Evolutionary conservation across 768 basidiomycete species (phyloP), one percentile per base, ranked within the genome.

Genomic region (Agaricus blazei): DNA sequence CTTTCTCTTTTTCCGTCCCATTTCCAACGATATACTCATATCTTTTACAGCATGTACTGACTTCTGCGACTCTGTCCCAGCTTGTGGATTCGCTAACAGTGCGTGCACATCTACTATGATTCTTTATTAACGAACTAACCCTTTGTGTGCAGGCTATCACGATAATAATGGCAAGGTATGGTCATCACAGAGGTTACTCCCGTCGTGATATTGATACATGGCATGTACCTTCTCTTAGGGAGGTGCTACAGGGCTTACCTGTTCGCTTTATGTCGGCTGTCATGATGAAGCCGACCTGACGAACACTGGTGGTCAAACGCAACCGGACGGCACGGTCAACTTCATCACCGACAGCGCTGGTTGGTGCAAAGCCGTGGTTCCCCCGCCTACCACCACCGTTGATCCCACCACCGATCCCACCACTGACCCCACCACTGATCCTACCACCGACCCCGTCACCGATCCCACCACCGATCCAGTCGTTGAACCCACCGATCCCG

Each of bases 131-230:
- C 19, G 19, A 19, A 11, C n/a, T 31, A 36, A 15, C 37, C 9
- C 29, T 47, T 51, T 23, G 48, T 41, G 6, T 23, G 52, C 29
- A 76, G 76, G 66, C 38, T 78, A 76, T 60, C 70, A 74, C 60
- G 77, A 78, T 58, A 74, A 75, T 60, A 76, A 78, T 59, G 77
- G 73, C 48, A 77, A 76, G 67, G 73, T 56, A 68, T 29, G 27
- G 23, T 4, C 23, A n/a, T 23, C 34, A 23, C n/a, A 49, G 3
- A n/a, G 9, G 31, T n/a, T 1, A 34, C 19, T 36, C n/a, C 23
- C 23, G 23, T 37, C 37, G 19, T n/a, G 27, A 29, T 15, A 8
- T 8, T 29, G 9, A 41, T 15, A 6, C 40, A 19, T 14, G 19
- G n/a, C 6, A 41, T 5, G 19, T 15, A 41, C 34, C 19, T 34